phyloP scores from a whole-genome alignment of 345 rosid genomes.

The Brassica incana region DNA sequence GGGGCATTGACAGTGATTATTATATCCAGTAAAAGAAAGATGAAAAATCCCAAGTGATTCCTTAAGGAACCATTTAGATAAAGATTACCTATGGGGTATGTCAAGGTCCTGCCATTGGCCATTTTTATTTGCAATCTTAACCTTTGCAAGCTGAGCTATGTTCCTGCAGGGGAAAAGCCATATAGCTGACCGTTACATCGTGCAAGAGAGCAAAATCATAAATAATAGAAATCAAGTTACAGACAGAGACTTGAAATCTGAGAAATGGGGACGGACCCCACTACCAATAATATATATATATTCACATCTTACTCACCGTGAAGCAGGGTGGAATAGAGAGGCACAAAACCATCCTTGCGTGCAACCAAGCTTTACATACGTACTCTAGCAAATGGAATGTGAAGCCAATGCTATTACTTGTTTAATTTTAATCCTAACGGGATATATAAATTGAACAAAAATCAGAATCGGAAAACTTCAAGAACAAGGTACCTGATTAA shows the following conservation, averaged over 20 bases:
- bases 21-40: neutral
- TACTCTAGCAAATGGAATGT: slow-evolving; percentile 49
- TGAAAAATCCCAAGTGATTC: neutral
- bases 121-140: slow-evolving; percentile 64
- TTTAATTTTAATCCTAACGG: neutral
- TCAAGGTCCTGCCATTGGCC: slow-evolving; percentile 73
- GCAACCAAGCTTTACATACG: slow-evolving; percentile 86
- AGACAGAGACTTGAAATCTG: neutral
- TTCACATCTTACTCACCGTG: slow-evolving; percentile 44
- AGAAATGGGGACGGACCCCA: neutral
- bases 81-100: slow-evolving; percentile 51
- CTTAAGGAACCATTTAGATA: slow-evolving; percentile 8
- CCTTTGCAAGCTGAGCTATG: slow-evolving; percentile 82
- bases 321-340: slow-evolving; percentile 61
- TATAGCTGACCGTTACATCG: slow-evolving; percentile 7
- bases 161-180: slow-evolving; percentile 52
- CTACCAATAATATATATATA: neutral
- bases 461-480: neutral
- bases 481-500: slow-evolving; percentile 77
- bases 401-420: slow-evolving; percentile 8
- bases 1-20: neutral
- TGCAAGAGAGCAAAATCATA: neutral
- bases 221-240: neutral
- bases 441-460: neutral
- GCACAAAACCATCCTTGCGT: slow-evolving; percentile 96